Conservation (phyloP, 768 basidiomycete species). For the Mrakia blollopis region DNA sequence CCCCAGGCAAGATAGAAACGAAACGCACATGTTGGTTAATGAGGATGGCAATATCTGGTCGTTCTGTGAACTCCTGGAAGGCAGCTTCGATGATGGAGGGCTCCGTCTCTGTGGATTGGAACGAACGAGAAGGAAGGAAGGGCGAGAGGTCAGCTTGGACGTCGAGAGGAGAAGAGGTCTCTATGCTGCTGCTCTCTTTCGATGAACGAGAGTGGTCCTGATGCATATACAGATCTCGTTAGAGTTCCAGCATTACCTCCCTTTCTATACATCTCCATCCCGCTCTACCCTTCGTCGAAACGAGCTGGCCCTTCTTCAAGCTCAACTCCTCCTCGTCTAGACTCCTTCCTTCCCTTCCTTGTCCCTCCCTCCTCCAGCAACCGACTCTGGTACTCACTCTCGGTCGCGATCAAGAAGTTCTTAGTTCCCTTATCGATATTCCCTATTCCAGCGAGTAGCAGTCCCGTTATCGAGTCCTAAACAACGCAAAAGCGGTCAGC, state of each 20-base stretch:
- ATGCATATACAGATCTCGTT: too few species aligned
- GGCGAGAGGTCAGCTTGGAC: not conserved
- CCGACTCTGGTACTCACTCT: constrained; percentile 68
- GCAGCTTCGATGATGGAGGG: constrained; percentile 81
- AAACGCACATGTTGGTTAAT: constrained; percentile 92
- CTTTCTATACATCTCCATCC: too few species aligned
- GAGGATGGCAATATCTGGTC: constrained; percentile 91
- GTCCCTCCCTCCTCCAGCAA: not conserved
- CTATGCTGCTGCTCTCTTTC: too few species aligned
- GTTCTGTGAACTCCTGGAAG: constrained; percentile 90
- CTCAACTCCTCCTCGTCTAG: not conserved
- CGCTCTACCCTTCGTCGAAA: too few species aligned
- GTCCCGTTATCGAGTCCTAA: constrained; percentile 96
- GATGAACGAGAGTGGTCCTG: too few species aligned
- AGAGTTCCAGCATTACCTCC: too few species aligned
- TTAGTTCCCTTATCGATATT: constrained; percentile 89
- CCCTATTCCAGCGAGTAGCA: constrained; percentile 90
- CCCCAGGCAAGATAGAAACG: not conserved
- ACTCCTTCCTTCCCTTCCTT: not conserved
- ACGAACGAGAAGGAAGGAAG: not conserved
- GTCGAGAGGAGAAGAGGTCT: not conserved
- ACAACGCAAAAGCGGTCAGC: constrained; percentile 1
- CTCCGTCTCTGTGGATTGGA: constrained; percentile 67
- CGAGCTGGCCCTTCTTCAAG: not conserved
- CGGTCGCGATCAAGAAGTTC: constrained; percentile 94